A percentile compares a stretch with the other conserved stretches of the same genome.
Conservation (phyloP, 148 eudicot species). For the Mesembryanthemum crystallinum region DNA sequence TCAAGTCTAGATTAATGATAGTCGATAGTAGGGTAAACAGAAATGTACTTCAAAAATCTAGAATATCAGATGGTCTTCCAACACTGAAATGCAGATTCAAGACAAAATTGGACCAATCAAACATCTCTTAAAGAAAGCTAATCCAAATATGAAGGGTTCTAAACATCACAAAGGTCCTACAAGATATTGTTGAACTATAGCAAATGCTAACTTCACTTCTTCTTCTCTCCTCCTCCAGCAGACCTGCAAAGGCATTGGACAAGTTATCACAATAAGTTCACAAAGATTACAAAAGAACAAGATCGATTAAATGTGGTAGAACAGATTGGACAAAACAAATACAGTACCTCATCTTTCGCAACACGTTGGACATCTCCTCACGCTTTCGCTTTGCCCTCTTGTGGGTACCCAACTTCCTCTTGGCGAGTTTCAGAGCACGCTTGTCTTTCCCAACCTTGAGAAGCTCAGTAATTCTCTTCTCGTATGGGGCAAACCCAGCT, state of each 20-base stretch:
- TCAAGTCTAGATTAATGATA: neutral
- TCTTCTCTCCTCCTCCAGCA: slow-evolving; percentile 67
- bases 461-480: slow-evolving; percentile 68
- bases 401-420: slow-evolving; percentile 72
- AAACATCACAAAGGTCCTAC: slow-evolving; percentile 8
- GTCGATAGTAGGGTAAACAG: neutral
- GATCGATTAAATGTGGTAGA: too few species aligned
- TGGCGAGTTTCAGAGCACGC: slow-evolving; percentile 64
- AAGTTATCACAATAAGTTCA: neutral
- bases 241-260: slow-evolving; percentile 36
- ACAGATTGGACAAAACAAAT: neutral
- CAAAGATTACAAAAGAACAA: neutral
- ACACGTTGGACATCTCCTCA: slow-evolving; percentile 72
- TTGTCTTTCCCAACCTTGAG: slow-evolving; percentile 66
- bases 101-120: slow-evolving; percentile 8
- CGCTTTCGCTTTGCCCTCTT: slow-evolving; percentile 79
- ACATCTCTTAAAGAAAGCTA: slow-evolving; percentile 10
- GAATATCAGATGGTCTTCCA: neutral
- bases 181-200: slow-evolving; percentile 9
- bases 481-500: slow-evolving; percentile 68
- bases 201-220: slow-evolving; percentile 37
- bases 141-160: neutral
- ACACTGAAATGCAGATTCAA: neutral
- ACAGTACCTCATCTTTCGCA: slow-evolving; percentile 60
- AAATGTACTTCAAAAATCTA: slow-evolving; percentile 5